A percentile compares a stretch with the other conserved stretches of the same genome.
Evolutionary conservation across 305 asterid genomes (phyloP).

Genomic region (Solanum chacoense): DNA sequence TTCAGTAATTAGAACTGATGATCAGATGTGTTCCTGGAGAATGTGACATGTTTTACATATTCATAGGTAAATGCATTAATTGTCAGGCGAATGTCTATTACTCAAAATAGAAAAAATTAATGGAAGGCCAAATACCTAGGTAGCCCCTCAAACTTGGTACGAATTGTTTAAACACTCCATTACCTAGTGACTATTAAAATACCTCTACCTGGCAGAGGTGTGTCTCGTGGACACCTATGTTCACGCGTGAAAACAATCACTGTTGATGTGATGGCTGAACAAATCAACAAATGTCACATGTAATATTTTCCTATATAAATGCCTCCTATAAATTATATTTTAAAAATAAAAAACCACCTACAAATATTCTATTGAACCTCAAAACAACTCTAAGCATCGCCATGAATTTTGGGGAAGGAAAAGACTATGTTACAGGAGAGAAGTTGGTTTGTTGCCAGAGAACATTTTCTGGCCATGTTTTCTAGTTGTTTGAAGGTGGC

Average conservation of each 20-base stretch:
- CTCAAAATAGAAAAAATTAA: neutral
- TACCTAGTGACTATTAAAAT: neutral
- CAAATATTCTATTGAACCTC: neutral
- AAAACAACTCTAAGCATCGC: neutral
- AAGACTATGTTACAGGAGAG: neutral
- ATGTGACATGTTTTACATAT: neutral
- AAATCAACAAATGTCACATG: neutral
- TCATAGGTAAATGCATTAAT: neutral
- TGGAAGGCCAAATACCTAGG: neutral
- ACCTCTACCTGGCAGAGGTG: neutral
- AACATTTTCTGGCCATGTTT: neutral
- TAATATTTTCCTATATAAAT: neutral
- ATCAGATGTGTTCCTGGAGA: neutral
- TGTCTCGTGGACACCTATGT: neutral
- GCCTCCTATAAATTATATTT: neutral
- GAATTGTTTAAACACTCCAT: neutral
- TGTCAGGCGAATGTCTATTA: neutral
- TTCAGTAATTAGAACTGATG: neutral
- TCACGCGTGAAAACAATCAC: neutral
- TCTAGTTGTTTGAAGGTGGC: neutral
- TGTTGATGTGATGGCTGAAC: neutral
- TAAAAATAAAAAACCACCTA: neutral
- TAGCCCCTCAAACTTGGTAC: neutral
- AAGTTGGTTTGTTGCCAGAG: neutral
- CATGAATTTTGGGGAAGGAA: neutral